Base-by-base conservation (phyloP, 208 protist species). In the Kentomonas sorsogonicus region DNA sequence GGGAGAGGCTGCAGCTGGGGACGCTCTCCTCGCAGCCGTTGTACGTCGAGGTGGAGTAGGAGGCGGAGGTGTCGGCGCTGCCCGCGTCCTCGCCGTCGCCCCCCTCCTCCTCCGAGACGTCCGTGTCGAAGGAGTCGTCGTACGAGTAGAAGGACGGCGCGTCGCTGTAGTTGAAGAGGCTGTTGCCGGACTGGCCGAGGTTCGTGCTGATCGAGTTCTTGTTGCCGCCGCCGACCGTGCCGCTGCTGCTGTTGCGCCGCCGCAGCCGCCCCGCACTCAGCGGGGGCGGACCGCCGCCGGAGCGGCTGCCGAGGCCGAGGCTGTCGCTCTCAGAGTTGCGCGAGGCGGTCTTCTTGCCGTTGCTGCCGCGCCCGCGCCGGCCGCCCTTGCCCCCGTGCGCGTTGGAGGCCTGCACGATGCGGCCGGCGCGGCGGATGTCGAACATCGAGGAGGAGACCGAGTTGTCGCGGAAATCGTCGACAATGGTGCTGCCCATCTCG, bases 11-110 rank as follows among this genome's bases (percentile, higher is more conserved):
- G 56, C 78, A 89, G 59, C 77, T 89, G 15, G 67, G 63, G n/a
- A 92, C 80, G 48, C 78, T 92, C 29, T 92, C 85, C 1, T 67
- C 66, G 52, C 60, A 79, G 33, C 73, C 74, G 43, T 66, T 73
- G 27, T 57, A 31, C 13, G 46, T 36, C 22, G 20, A 31, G 18
- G 25, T 20, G 2, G 26, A 23, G 38, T 29, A 59, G 44, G 34
- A 45, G 16, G 7, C 3, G n/a, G 68, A 59, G 60, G 43, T 46
- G 9, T 30, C 26, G 38, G 45, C 45, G 29, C 47, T 53, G 9
- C 26, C 26, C 13, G 47, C 34, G 9, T 29, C 27, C 3, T 39
- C 23, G n/a, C 38, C 23, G 58, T 22, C 38, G 41, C n/a, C n/a
- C n/a, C n/a, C n/a, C n/a, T n/a, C n/a, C 39, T 51, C 65, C 36